Evolutionary conservation across 1,284 basidiomycete genomes (phyloP), one percentile per base, ranked within the genome.

Genomic region (Rhodofomes roseus): DNA sequence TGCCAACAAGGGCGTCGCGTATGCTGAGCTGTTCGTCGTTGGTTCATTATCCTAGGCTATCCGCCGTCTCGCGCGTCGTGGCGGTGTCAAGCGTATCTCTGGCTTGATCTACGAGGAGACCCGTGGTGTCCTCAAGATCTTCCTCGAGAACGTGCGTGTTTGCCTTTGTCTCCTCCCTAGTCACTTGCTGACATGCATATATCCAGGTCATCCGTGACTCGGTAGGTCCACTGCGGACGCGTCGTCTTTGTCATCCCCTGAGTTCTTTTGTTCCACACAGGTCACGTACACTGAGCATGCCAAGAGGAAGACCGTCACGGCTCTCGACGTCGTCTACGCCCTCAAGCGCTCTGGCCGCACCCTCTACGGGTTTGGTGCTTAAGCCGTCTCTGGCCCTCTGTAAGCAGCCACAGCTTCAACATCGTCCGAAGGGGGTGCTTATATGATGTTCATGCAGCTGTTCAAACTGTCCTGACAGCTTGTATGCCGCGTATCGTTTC

Each of bases 241-340:
- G 25, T 36, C 37, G 9, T 20, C 52, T 34, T 50, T 53, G 60
- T 36, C 20, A 34, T 34, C 5, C 29, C 36, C 27, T 41, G n/a
- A 34, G n/a, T 34, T 62, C 55, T 62, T 55, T 44, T 48, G 51
- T 27, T 40, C 46, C 31, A 18, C 20, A 18, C 58, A 72, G 57
- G 92, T 94, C 73, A 94, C 92, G 57, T 93, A 93, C 83, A 91
- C 90, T 59, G 92, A 93, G 75, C 91, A 93, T 78, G 90, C 92
- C 68, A 94, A 93, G 83, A 84, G 90, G 73, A 93, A 93, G 86
- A 93, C 90, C 37, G 90, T 93, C 64, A 91, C 88, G 50, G 90
- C 90, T 25, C 87, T 90, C 60, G 87, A 90, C 69, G 86, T 90
- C 65, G 89, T 92, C 63, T 92, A 92, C 76, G 90, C 92, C 34